These are phyloP conservation scores for Hirschioporus abietinus DNA, from an alignment of 768 basidiomycete genomes.

Conservation along the genomic window DNA sequence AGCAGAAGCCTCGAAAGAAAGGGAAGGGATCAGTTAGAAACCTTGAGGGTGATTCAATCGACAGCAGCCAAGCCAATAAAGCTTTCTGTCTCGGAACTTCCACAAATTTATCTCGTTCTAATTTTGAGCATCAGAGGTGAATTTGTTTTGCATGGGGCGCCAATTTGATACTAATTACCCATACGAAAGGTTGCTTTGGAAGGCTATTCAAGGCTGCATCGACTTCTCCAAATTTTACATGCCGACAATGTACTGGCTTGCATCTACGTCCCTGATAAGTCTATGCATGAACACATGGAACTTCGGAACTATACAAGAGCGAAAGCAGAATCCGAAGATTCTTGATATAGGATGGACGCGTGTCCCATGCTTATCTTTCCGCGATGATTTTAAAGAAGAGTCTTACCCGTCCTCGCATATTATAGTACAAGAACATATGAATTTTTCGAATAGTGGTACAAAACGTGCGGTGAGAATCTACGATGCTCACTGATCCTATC, in stretches of 20 bases:
- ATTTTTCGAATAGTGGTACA: background rate
- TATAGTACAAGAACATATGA: background rate
- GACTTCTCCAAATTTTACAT: background rate
- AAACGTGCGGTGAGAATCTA: background rate
- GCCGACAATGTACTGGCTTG: background rate
- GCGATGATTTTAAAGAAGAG: background rate
- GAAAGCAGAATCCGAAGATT: conserved; percentile 1
- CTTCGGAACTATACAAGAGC: background rate
- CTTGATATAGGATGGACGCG: background rate
- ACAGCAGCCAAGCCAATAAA: conserved; percentile 2
- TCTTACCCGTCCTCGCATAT: background rate
- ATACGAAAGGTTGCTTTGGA: background rate
- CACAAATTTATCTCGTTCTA: background rate
- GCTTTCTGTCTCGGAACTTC: background rate
- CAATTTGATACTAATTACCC: background rate
- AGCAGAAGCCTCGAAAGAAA: background rate
- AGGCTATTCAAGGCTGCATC: background rate
- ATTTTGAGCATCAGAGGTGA: conserved; percentile 2
- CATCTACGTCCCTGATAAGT: background rate
- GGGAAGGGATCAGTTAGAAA: background rate
- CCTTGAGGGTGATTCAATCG: background rate
- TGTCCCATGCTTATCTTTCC: background rate
- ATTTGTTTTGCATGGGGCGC: background rate
- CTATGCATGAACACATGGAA: conserved; percentile 1
- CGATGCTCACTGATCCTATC: background rate